Evolutionary conservation across 2,329 filamentous ascomycete species (phyloP).

Genomic region (Botrytis porri): DNA sequence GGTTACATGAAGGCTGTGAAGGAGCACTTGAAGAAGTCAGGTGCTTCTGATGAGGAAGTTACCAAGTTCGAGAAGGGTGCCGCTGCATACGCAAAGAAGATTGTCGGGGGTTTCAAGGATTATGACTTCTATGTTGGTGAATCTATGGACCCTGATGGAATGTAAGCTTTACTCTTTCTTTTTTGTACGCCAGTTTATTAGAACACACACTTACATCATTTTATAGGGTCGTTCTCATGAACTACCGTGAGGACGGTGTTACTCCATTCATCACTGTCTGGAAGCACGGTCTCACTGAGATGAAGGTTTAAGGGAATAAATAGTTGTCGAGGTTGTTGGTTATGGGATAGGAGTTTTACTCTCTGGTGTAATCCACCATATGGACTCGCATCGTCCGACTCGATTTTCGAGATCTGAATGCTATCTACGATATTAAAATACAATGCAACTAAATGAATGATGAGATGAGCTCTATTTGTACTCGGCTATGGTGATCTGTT

Average conservation of each 20-base stretch:
- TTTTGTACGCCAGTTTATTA: not conserved
- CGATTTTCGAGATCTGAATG: slow-evolving; percentile 8
- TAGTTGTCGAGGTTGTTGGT: not conserved
- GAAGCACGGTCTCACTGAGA: slow-evolving; percentile 88
- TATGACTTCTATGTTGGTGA: slow-evolving; percentile 93
- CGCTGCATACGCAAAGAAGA: slow-evolving; percentile 69
- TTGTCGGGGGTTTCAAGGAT: slow-evolving; percentile 86
- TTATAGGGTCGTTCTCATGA: slow-evolving; percentile 78
- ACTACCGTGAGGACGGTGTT: slow-evolving; percentile 94
- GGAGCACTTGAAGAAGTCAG: slow-evolving; percentile 60
- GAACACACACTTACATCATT: slow-evolving; percentile 10
- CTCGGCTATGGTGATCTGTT: not conserved
- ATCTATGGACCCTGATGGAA: slow-evolving; percentile 89
- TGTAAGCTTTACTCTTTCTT: slow-evolving; percentile 57
- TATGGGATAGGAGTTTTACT: not conserved
- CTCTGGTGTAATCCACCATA: slow-evolving; percentile 14
- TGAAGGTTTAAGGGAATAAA: slow-evolving; percentile 73
- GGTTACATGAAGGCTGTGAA: slow-evolving; percentile 93
- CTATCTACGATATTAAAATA: slow-evolving; percentile 6
- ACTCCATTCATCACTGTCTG: slow-evolving; percentile 88
- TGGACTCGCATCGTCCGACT: not conserved
- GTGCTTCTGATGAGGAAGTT: slow-evolving; percentile 63
- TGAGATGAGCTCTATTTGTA: not conserved
- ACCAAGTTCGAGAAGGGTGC: slow-evolving; percentile 78
- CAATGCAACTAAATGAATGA: not conserved